Percentiles rank a stretch among this genome's conserved stretches.
phyloP scores from a whole-genome alignment of 2,329 filamentous ascomycete genomes.

The Apiospora aurea region DNA sequence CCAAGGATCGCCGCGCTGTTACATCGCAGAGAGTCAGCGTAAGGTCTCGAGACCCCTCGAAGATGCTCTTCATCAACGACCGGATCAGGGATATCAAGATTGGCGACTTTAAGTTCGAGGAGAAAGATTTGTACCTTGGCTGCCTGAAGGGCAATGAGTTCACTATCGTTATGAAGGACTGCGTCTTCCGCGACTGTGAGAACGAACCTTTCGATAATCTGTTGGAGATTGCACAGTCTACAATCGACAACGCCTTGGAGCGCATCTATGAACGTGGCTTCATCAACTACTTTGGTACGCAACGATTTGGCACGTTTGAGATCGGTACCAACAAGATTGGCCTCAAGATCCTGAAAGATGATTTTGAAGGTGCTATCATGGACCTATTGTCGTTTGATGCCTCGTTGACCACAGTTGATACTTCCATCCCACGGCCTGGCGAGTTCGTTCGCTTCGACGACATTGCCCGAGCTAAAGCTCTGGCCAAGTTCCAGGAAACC shows the following conservation, averaged over 20 bases:
- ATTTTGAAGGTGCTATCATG: conserved; percentile 82
- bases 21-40: conserved; percentile 84
- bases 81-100: conserved; percentile 67
- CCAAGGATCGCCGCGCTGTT: conserved; percentile 87
- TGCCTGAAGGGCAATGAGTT: conserved; percentile 92
- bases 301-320: conserved; percentile 89
- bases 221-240: conserved; percentile 51
- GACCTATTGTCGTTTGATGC: conserved; percentile 78
- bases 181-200: conserved; percentile 62
- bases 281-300: conserved; percentile 98
- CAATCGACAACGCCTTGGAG: conserved; percentile 66
- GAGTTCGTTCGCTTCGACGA: conserved; percentile 71
- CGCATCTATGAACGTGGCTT: conserved; percentile 79
- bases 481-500: conserved; percentile 74
- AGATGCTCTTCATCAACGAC: conserved; percentile 70
- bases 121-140: conserved; percentile 78
- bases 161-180: conserved; percentile 88
- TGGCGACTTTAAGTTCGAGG: conserved; percentile 82
- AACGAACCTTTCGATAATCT: conserved; percentile 56
- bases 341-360: conserved; percentile 79
- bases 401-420: conserved; percentile 58
- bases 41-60: conserved; percentile 57
- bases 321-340: conserved; percentile 88
- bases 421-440: conserved; percentile 49
- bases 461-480: conserved; percentile 77